Conservation (phyloP, 1,284 basidiomycete genomes). For the Inonotus hispidus region DNA sequence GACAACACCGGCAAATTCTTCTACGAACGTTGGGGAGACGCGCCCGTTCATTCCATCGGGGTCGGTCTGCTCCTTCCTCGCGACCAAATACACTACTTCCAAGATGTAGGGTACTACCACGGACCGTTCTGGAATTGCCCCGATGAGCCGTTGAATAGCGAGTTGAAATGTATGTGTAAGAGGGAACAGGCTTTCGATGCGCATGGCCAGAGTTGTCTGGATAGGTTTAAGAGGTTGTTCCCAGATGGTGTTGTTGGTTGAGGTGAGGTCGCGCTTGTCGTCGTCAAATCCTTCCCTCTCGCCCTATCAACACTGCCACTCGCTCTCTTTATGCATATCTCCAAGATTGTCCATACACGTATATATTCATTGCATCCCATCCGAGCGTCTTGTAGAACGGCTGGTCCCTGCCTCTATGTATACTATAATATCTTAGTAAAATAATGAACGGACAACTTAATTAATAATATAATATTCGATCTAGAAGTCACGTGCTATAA, state of each 20-base stretch:
- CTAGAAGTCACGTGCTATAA: not conserved
- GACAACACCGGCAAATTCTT: slow-evolving; percentile 73
- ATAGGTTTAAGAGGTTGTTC: slow-evolving; percentile 9
- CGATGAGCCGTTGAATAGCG: slow-evolving; percentile 35
- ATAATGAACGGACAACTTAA: not conserved
- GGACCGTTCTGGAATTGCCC: slow-evolving; percentile 49
- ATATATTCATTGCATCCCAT: not conserved
- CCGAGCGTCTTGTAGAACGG: not conserved
- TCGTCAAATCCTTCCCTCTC: too few relatives aligned
- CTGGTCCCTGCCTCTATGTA: not conserved
- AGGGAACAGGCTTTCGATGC: slow-evolving; percentile 43
- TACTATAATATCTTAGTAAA: not conserved
- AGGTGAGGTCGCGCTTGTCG: not conserved
- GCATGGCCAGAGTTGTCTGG: slow-evolving; percentile 14
- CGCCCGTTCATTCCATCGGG: slow-evolving; percentile 74
- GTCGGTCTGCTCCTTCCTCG: slow-evolving; percentile 58
- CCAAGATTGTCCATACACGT: not conserved
- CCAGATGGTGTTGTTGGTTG: slow-evolving; percentile 2
- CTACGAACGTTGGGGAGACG: slow-evolving; percentile 80
- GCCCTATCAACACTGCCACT: too few relatives aligned
- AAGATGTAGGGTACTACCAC: slow-evolving; percentile 56
- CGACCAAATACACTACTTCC: slow-evolving; percentile 65
- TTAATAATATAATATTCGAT: too few relatives aligned
- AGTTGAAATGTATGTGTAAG: slow-evolving; percentile 45
- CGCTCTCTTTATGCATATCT: too few relatives aligned